Evolutionary conservation across 805 yeast genomes (phyloP).

Genomic region (Metschnikowia cerradonensis): DNA sequence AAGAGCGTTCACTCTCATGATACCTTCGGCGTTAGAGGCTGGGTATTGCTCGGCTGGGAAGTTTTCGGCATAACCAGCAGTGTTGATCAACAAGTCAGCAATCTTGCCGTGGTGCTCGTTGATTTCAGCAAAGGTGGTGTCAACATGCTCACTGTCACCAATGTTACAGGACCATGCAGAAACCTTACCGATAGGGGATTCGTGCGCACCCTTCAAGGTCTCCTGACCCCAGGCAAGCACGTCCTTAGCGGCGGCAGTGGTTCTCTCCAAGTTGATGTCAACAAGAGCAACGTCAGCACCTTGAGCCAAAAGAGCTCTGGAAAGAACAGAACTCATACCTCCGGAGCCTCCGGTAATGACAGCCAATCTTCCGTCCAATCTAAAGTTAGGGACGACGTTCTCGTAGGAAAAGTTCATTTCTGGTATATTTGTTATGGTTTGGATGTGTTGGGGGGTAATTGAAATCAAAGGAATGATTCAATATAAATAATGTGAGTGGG

Average conservation of each 20-base stretch:
- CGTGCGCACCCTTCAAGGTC: slow-evolving; percentile 33
- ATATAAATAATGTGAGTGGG: too few relatives aligned
- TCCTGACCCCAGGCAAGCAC: slow-evolving; percentile 45
- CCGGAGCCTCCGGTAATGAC: slow-evolving; percentile 82
- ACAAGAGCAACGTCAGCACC: slow-evolving; percentile 75
- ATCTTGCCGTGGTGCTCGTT: slow-evolving; percentile 56
- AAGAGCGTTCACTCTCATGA: slow-evolving; percentile 67
- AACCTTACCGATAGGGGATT: slow-evolving; percentile 37
- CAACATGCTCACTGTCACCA: slow-evolving; percentile 59
- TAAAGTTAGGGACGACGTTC: slow-evolving; percentile 57
- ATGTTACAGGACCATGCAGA: slow-evolving; percentile 74
- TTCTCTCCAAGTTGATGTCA: slow-evolving; percentile 61
- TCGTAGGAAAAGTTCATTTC: slow-evolving; percentile 30
- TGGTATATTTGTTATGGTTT: not conserved
- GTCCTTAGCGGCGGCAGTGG: slow-evolving; percentile 51
- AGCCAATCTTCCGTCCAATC: slow-evolving; percentile 68
- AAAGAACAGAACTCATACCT: slow-evolving; percentile 62
- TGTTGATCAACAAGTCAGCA: slow-evolving; percentile 64
- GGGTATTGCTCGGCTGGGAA: slow-evolving; percentile 76
- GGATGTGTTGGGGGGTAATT: too few relatives aligned
- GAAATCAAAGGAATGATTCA: too few relatives aligned
- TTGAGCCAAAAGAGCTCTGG: slow-evolving; percentile 66
- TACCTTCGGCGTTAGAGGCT: slow-evolving; percentile 59
- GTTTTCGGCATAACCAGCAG: slow-evolving; percentile 86
- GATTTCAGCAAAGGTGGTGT: slow-evolving; percentile 48